Percentiles rank a stretch among this genome's conserved stretches.
Evolutionary conservation across 2,329 filamentous ascomycete genomes (phyloP).

Genomic region (Ramularia endophylla): DNA sequence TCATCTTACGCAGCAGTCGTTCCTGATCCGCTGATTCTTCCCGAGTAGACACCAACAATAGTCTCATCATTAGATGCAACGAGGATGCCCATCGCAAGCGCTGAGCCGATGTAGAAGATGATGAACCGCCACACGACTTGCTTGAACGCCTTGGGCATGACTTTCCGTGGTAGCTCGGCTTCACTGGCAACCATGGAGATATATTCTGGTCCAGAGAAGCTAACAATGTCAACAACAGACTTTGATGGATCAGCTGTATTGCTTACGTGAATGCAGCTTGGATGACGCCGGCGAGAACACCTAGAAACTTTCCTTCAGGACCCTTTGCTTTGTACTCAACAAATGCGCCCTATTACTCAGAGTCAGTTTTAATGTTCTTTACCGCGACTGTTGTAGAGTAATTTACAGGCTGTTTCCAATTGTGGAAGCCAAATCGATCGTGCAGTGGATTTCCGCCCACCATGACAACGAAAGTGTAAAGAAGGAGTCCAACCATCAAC

Average conservation of each 20-base stretch:
- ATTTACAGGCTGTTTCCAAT: slow-evolving; percentile 62
- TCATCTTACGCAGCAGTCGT: too few species aligned
- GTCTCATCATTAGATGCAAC: slow-evolving; percentile 64
- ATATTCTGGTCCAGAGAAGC: slow-evolving; percentile 63
- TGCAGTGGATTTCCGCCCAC: slow-evolving; percentile 67
- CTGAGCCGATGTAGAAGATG: slow-evolving; percentile 68
- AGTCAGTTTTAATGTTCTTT: too few species aligned
- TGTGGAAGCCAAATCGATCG: slow-evolving; percentile 68
- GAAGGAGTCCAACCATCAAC: slow-evolving; percentile 63
- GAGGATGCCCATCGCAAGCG: slow-evolving; percentile 64
- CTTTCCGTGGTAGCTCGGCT: slow-evolving; percentile 61
- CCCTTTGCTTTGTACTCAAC: too few species aligned
- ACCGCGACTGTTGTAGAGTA: too few species aligned
- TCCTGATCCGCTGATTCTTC: too few species aligned
- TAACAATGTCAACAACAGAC: too few species aligned
- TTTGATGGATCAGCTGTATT: too few species aligned
- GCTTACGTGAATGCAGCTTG: slow-evolving; percentile 62
- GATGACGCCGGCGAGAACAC: slow-evolving; percentile 70
- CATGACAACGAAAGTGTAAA: slow-evolving; percentile 79
- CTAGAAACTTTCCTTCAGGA: too few species aligned
- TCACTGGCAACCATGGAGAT: slow-evolving; percentile 62
- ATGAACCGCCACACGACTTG: slow-evolving; percentile 74
- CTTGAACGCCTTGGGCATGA: slow-evolving; percentile 69
- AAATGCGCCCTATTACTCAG: too few species aligned
- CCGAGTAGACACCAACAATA: too few species aligned